Evolutionary conservation across 2,329 filamentous ascomycete species (phyloP), one percentile per base, ranked within the genome.

Genomic region (Eurotiales sp.): DNA sequence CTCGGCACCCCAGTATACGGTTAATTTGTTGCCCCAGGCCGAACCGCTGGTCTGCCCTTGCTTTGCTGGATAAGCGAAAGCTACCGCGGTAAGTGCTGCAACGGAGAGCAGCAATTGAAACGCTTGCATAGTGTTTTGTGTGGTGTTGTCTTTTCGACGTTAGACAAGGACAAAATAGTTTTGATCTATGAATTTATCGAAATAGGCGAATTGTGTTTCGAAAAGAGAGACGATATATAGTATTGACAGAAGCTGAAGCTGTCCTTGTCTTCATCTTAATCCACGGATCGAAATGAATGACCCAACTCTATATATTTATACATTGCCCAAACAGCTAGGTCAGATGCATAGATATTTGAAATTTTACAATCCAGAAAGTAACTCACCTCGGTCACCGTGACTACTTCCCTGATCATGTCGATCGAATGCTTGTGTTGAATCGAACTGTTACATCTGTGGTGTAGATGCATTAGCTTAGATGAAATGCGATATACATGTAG

Each of bases 1-100:
- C 37, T 52, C 50, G 12, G 50, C 50, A 8, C 50, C 50, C 50
- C 50, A 52, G 39, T 52, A 52, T 23, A 52, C 39, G 19, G 19
- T 36, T 29, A 52, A 44, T 22, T 44, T 43, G 21, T 52, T 48
- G 4, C n/a, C 14, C 4, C 43, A 47, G n/a, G 29, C 37, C 12
- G 44, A 46, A 30, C 29, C 37, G 4, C 17, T 30, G 30, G 32
- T 15, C 29, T 36, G 37, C 2, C 34, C 42, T 39, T 37, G 30
- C 14, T 36, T 43, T n/a, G 37, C 14, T 27, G 50, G 50, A 22
- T 42, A 44, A 21, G 50, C 50, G 11, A 52, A n/a, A 22, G 44
- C 19, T 3, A 30, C 30, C 6, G 50, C 47, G 17, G 39, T 39
- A 27, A 52, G 36, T 23, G 37, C 30, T 4, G 37, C 44, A 10